These are phyloP conservation scores for Prillingera fragicola DNA, from an alignment of 1,284 basidiomycete genomes.

Conservation along the genomic window DNA sequence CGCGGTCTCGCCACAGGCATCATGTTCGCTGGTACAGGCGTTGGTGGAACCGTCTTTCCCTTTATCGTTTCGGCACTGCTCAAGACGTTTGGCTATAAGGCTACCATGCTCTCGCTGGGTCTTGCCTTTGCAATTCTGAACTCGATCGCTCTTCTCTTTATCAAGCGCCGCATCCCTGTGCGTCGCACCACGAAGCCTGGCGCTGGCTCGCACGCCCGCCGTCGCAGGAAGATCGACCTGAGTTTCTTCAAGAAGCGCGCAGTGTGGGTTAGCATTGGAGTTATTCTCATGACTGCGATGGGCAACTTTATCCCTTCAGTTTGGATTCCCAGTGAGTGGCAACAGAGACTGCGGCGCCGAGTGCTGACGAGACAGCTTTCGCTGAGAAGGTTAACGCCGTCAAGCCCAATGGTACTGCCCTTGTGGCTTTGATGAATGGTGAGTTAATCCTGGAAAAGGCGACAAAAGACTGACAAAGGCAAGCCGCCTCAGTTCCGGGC, in stretches of 20 bases:
- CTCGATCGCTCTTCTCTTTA: slow-evolving; percentile 31
- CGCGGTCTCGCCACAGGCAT: slow-evolving; percentile 45
- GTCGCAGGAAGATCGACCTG: slow-evolving; percentile 18
- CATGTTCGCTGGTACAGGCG: slow-evolving; percentile 44
- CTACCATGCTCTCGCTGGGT: slow-evolving; percentile 41
- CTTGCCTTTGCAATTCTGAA: slow-evolving; percentile 34
- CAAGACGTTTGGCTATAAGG: slow-evolving; percentile 42
- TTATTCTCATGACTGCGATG: slow-evolving; percentile 38
- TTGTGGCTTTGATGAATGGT: slow-evolving; percentile 46
- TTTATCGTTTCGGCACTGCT: slow-evolving; percentile 40
- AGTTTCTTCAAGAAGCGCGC: slow-evolving; percentile 25
- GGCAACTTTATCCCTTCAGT: slow-evolving; percentile 46
- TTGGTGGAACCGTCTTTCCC: slow-evolving; percentile 44
- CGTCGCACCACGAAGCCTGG: background rate
- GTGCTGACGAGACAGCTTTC: slow-evolving; percentile 23
- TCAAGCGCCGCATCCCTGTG: slow-evolving; percentile 43
- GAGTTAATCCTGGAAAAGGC: slow-evolving; percentile 2
- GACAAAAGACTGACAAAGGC: no score
- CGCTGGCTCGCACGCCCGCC: slow-evolving; percentile 1
- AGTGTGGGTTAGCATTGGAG: slow-evolving; percentile 33
- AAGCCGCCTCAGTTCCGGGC: slow-evolving; percentile 43
- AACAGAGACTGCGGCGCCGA: no score
- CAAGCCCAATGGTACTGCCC: slow-evolving; percentile 36
- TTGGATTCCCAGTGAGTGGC: slow-evolving; percentile 41
- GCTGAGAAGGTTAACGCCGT: slow-evolving; percentile 35